phyloP scores from a whole-genome alignment of 1,284 basidiomycete species.

The Filobasidium uniguttulatum region DNA sequence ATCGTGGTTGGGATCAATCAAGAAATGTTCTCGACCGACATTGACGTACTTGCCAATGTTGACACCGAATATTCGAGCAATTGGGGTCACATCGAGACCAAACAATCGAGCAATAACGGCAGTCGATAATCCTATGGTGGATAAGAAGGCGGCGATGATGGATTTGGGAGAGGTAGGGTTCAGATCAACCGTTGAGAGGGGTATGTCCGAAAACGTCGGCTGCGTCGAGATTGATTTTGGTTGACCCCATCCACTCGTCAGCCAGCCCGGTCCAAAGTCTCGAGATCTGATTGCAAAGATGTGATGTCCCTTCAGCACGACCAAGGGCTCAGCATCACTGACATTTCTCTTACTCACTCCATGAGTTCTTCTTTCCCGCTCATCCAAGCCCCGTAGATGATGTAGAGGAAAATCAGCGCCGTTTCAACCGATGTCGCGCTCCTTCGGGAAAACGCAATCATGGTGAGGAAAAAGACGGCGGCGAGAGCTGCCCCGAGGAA shows the following conservation, averaged over 20 bases:
- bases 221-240: conserved; percentile 5
- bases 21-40: background rate
- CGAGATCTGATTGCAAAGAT: conserved; percentile 22
- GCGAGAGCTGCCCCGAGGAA: conserved; percentile 34
- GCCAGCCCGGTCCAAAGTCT: conserved; percentile 30
- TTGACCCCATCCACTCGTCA: conserved; percentile 16
- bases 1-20: background rate
- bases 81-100: conserved; percentile 20
- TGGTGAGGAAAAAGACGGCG: conserved; percentile 57
- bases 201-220: background rate
- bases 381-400: conserved; percentile 45
- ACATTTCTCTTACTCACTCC: conserved; percentile 23
- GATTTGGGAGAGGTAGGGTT: conserved; percentile 15
- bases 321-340: background rate
- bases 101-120: conserved; percentile 21
- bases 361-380: conserved; percentile 32
- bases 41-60: background rate
- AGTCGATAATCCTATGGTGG: conserved; percentile 12
- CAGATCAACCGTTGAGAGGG: conserved; percentile 13
- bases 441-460: conserved; percentile 75
- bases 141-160: conserved; percentile 11
- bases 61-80: conserved; percentile 16
- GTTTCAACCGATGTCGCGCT: conserved; percentile 90
- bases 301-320: no score
- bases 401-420: conserved; percentile 65